Percentiles rank a stretch among this genome's conserved stretches.
Conservation (phyloP, 495 filamentous ascomycete species). For the Tetracladium marchalianum region DNA sequence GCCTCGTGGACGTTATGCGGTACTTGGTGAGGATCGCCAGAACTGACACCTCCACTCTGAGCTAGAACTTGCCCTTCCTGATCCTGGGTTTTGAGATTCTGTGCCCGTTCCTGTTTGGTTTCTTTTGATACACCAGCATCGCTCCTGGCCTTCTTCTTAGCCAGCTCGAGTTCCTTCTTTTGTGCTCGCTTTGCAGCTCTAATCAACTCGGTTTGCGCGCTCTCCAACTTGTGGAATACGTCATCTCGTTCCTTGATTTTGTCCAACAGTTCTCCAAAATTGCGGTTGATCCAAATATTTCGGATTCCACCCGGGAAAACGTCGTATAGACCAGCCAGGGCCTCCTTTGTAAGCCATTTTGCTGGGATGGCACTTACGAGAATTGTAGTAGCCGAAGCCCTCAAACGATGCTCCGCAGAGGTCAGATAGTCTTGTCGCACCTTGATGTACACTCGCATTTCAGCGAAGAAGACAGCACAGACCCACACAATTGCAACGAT, state of each 20-base stretch:
- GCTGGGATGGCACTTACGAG: conserved; percentile 81
- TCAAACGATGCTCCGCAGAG: conserved; percentile 87
- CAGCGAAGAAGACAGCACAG: conserved; percentile 79
- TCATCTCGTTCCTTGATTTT: conserved; percentile 72
- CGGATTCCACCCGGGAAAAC: conserved; percentile 93
- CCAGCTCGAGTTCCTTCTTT: conserved; percentile 51
- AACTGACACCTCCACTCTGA: conserved; percentile 61
- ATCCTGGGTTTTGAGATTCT: conserved; percentile 40
- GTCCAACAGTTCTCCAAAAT: conserved; percentile 76
- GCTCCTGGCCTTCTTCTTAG: conserved; percentile 43
- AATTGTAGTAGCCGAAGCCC: conserved; percentile 94
- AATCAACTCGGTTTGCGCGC: conserved; percentile 78
- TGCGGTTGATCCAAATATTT: conserved; percentile 94
- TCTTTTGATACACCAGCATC: conserved; percentile 34
- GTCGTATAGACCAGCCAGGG: conserved; percentile 79
- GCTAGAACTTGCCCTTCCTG: conserved; percentile 50
- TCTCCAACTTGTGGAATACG: conserved; percentile 65
- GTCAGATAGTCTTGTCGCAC: conserved; percentile 90
- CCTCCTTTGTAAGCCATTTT: conserved; percentile 77
- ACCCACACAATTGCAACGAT: conserved; percentile 73
- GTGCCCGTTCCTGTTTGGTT: conserved; percentile 38
- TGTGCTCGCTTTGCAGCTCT: conserved; percentile 67
- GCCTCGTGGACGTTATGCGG: conserved; percentile 61
- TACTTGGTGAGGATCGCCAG: conserved; percentile 75
- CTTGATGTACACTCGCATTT: conserved; percentile 85